phyloP scores from a whole-genome alignment of 371 early-diverging fungal genomes.

The Lichtheimia ramosa region DNA sequence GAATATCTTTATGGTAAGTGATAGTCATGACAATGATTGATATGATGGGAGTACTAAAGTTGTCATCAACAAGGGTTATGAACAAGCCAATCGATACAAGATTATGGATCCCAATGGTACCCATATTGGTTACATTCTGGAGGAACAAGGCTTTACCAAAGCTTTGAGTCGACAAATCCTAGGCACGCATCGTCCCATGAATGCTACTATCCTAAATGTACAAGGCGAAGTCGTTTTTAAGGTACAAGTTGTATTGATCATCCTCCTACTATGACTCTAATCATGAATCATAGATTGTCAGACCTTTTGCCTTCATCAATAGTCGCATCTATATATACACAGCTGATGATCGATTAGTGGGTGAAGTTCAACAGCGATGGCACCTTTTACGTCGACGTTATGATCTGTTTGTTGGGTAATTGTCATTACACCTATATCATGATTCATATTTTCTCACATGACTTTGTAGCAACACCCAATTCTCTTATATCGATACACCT shows the following conservation, averaged over 20 bases:
- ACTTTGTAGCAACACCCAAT: constrained; percentile 49
- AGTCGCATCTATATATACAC: constrained; percentile 69
- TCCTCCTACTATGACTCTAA: background rate
- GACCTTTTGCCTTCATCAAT: constrained; percentile 83
- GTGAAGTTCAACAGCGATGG: constrained; percentile 92
- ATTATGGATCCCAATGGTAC: constrained; percentile 75
- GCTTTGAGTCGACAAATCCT: constrained; percentile 74
- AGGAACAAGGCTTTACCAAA: constrained; percentile 67
- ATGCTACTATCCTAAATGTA: constrained; percentile 72
- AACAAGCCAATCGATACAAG: constrained; percentile 88
- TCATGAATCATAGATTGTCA: constrained; percentile 43
- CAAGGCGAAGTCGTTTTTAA: constrained; percentile 73
- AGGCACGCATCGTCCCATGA: constrained; percentile 78
- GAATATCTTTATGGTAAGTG: constrained; percentile 65
- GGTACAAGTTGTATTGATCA: constrained; percentile 18
- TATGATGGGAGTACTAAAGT: background rate
- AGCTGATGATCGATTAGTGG: constrained; percentile 66
- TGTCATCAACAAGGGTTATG: constrained; percentile 55
- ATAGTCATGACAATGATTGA: background rate
- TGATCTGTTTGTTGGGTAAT: constrained; percentile 70
- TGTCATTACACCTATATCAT: background rate
- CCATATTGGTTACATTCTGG: constrained; percentile 79
- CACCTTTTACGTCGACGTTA: constrained; percentile 82
- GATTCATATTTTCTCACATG: background rate
- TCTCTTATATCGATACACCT: constrained; percentile 78